Percentiles rank a stretch among this genome's conserved stretches.
phyloP scores from a whole-genome alignment of 2,329 filamentous ascomycete species.

The Raffaelea albimanens region DNA sequence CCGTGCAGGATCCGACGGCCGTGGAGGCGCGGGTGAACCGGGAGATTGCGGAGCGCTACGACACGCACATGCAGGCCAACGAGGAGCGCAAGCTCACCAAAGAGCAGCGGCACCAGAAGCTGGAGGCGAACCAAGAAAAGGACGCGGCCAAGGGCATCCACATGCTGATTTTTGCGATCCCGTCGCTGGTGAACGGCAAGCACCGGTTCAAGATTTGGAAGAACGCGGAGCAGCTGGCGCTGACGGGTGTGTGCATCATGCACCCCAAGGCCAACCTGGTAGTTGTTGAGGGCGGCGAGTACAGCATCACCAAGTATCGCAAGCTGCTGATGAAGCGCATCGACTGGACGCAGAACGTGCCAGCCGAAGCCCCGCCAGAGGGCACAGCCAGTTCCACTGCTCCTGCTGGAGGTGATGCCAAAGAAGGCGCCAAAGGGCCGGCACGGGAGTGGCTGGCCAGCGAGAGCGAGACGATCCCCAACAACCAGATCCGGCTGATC shows the following conservation, averaged over 20 bases:
- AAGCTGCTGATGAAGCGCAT: conserved; percentile 92
- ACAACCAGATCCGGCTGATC: conserved; percentile 73
- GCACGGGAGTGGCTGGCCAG: conserved; percentile 69
- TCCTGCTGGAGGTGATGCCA: conserved; percentile 12
- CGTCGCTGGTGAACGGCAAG: conserved; percentile 81
- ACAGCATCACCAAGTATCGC: conserved; percentile 75
- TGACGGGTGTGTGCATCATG: conserved; percentile 87
- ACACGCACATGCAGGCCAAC: conserved; percentile 70
- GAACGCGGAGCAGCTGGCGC: conserved; percentile 80
- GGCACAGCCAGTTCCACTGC: conserved; percentile 1
- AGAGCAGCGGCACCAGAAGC: conserved; percentile 77
- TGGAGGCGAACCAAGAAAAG: conserved; percentile 71
- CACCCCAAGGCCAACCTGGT: conserved; percentile 83
- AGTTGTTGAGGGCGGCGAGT: conserved; percentile 81
- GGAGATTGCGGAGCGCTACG: conserved; percentile 79
- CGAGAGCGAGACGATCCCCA: conserved; percentile 71
- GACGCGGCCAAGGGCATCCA: conserved; percentile 82
- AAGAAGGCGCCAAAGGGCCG: conserved; percentile 48
- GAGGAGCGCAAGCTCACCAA: conserved; percentile 81
- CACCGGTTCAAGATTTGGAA: conserved; percentile 88
- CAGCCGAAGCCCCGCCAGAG: conserved; percentile 31
- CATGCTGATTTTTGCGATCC: conserved; percentile 81
- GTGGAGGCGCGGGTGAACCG: conserved; percentile 90
- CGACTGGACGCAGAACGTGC: conserved; percentile 85
- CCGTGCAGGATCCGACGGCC: conserved; percentile 91